Percentiles rank a stretch among this genome's conserved stretches.
Evolutionary conservation across 495 filamentous ascomycete species (phyloP).

Genomic region (Podospora pseudocomata): DNA sequence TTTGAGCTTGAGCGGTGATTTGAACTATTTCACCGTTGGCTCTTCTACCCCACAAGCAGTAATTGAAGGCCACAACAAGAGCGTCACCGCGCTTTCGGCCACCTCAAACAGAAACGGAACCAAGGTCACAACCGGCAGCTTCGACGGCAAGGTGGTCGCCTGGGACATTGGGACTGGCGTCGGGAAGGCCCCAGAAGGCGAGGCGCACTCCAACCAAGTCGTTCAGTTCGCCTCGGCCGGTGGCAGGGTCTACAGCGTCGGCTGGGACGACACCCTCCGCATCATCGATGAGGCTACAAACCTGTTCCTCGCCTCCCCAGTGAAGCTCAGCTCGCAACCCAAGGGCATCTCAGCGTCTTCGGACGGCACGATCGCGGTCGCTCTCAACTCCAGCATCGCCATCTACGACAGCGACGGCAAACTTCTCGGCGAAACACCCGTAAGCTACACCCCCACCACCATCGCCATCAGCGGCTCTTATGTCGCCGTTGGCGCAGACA

Average conservation of each 20-base stretch:
- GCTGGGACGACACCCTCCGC: constrained; percentile 93
- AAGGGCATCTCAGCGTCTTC: constrained; percentile 46
- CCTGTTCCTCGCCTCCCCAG: constrained; percentile 45
- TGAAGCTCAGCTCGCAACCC: constrained; percentile 50
- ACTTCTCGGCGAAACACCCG: constrained; percentile 45
- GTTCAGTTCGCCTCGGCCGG: constrained; percentile 62
- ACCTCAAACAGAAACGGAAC: constrained; percentile 44
- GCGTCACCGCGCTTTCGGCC: constrained; percentile 69
- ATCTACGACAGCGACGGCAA: constrained; percentile 56
- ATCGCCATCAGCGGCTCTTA: constrained; percentile 62
- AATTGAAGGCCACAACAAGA: constrained; percentile 91
- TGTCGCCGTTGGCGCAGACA: constrained; percentile 74
- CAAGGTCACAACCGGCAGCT: constrained; percentile 83
- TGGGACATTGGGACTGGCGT: constrained; percentile 72
- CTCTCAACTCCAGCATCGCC: constrained; percentile 60
- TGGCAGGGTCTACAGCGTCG: constrained; percentile 73
- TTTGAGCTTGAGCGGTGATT: constrained; percentile 78
- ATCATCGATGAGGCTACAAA: constrained; percentile 59
- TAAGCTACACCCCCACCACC: constrained; percentile 58
- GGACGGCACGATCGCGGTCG: constrained; percentile 56
- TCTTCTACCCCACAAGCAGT: constrained; percentile 63
- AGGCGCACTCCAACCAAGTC: constrained; percentile 76
- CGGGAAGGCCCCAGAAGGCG: constrained; percentile 68
- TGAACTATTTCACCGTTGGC: constrained; percentile 80
- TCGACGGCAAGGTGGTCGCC: constrained; percentile 77